phyloP scores from a whole-genome alignment of 73 alveolate species.

The Tetrahymena thermophila region DNA sequence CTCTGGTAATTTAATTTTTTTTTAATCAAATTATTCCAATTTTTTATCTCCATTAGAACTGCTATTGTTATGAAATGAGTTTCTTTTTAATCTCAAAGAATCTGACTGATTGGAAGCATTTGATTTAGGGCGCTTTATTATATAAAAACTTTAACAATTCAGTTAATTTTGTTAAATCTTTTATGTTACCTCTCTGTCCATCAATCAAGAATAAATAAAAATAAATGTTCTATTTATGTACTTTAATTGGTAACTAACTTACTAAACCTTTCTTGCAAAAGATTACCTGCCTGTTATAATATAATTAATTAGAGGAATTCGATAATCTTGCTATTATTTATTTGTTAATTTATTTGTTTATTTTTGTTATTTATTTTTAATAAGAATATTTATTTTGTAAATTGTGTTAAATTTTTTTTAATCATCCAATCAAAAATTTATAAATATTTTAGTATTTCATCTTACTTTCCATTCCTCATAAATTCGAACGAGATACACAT shows the following conservation, averaged over 20 bases:
- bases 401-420: too few species aligned
- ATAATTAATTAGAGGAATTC: background rate
- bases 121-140: background rate
- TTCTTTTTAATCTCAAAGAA: background rate
- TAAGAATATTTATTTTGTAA: background rate
- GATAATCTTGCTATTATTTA: background rate
- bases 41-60: background rate
- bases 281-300: background rate
- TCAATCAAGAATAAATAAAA: background rate
- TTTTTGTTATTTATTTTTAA: background rate
- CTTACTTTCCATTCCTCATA: background rate
- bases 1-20: background rate
- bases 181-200: background rate
- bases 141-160: too few species aligned
- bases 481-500: background rate
- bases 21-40: background rate
- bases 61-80: background rate
- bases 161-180: too few species aligned
- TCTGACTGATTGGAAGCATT: background rate
- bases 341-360: too few species aligned
- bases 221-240: too few species aligned
- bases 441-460: background rate
- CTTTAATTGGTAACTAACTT: background rate
- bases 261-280: background rate
- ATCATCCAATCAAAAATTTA: background rate